Base-by-base conservation (phyloP, 345 rosid genomes). In the Salix brachista region DNA sequence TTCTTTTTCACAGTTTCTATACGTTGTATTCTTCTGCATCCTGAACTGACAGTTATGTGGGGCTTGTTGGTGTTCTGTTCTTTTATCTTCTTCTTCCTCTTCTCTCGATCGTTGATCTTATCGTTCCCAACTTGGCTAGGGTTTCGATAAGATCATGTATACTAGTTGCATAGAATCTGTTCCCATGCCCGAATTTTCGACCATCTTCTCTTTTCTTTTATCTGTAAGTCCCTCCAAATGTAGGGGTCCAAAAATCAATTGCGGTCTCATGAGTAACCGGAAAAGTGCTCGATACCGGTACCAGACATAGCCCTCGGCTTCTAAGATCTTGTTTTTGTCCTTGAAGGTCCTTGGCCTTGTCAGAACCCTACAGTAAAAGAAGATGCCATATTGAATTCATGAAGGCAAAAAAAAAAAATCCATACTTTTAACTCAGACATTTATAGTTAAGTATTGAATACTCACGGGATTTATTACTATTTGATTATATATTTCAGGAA, bases 181-280 rank as follows among this genome's bases (percentile, higher is more conserved):
- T 75, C 87, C 58, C 48, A 36, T 25, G 61, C 79, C 72, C 68
- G 52, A 61, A 66, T 65, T 64, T 74, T 19, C 70, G 28, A 36
- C 30, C 68, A 70, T 69, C 65, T 56, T 70, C 16, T 56, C 60
- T 44, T 67, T 66, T 52, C 18, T 76, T 60, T 85, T 89, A 96
- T 86, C 97, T 87, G 91, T 79, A 96, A 77, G 97, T 90, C 80
- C 97, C 99, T 82, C 99, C 97, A 81, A 90, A 94, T 83, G 99
- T 94, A 30, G 99, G 97, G 84, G 87, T 91, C 99, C 97, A 96
- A 78, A 89, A 90, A 77, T 91, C 98, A 25, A 89, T 93, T 12
- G 91, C 73, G 7, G 89, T 77, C 83, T 96, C 99, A 68, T 92
- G 98, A 37, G 97, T 87, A 58, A 96, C 90, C 19, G 97, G 98